A percentile compares a stretch with the other conserved stretches of the same genome.
phyloP scores from a whole-genome alignment of 2,329 filamentous ascomycete genomes.

The Fusarium aywerte region DNA sequence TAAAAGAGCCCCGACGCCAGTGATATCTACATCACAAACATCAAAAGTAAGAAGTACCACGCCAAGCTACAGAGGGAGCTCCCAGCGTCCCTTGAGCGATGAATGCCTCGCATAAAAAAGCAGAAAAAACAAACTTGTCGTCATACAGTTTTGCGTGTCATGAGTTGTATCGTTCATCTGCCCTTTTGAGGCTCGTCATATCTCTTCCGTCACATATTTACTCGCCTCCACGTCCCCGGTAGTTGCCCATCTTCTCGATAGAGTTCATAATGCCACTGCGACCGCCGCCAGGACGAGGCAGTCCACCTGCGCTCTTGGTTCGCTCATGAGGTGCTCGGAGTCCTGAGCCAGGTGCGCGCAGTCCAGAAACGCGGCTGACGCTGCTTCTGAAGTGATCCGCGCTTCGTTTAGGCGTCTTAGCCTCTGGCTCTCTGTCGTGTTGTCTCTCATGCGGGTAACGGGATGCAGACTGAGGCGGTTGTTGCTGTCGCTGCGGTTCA shows the following conservation, averaged over 20 bases:
- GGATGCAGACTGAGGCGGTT: constrained; percentile 32
- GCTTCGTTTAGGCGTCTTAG: constrained; percentile 50
- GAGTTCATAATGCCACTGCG: constrained; percentile 83
- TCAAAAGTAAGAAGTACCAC: constrained; percentile 25
- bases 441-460: constrained; percentile 40
- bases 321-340: constrained; percentile 58
- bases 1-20: constrained; percentile 28
- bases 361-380: constrained; percentile 65
- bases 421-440: constrained; percentile 42
- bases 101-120: constrained; percentile 35
- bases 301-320: constrained; percentile 57
- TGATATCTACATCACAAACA: constrained; percentile 24
- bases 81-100: constrained; percentile 11
- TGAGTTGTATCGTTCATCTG: constrained; percentile 37
- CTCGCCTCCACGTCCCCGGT: constrained; percentile 57
- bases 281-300: constrained; percentile 62
- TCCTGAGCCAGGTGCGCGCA: constrained; percentile 68
- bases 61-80: constrained; percentile 25
- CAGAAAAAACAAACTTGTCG: constrained; percentile 21
- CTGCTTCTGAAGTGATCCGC: constrained; percentile 56
- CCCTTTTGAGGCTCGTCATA: constrained; percentile 20
- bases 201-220: constrained; percentile 22
- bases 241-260: constrained; percentile 86
- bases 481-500: constrained; percentile 40
- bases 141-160: constrained; percentile 43